These are phyloP conservation scores for Staphylotrichum tortipilum DNA, from an alignment of 495 filamentous ascomycete genomes.

Conservation along the genomic window DNA sequence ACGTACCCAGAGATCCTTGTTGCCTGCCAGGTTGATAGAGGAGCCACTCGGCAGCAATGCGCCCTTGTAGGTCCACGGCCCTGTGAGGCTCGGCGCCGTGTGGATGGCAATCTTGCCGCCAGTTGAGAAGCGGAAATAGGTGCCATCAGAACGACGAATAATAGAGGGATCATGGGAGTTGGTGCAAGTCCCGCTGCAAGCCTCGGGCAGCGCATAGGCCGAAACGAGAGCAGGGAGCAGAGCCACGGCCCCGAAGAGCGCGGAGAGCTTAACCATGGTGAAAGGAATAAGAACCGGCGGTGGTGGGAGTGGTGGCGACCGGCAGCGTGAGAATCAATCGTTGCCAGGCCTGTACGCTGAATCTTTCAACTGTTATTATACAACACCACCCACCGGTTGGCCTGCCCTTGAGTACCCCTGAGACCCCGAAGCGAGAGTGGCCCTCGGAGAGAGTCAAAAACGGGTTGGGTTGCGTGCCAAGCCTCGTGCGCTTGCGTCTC, in stretches of 20 bases:
- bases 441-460: neutral
- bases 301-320: too few relatives aligned
- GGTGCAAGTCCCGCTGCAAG: constrained; percentile 53
- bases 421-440: too few relatives aligned
- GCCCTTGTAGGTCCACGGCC: constrained; percentile 57
- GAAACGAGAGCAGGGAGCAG: neutral
- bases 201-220: constrained; percentile 37
- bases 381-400: too few relatives aligned
- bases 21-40: constrained; percentile 47
- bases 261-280: neutral
- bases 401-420: too few relatives aligned
- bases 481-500: too few relatives aligned
- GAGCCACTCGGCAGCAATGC: constrained; percentile 49
- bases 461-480: neutral
- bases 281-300: neutral
- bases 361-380: too few relatives aligned
- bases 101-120: constrained; percentile 51
- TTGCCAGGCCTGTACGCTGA: too few relatives aligned
- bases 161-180: constrained; percentile 58
- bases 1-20: constrained; percentile 50
- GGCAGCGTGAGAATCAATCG: too few relatives aligned
- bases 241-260: neutral
- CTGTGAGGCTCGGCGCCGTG: constrained; percentile 47
- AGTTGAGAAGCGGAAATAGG: constrained; percentile 66
- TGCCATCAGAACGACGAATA: constrained; percentile 55